Evolutionary conservation across 148 eudicot genomes (phyloP), one percentile per base, ranked within the genome.

Genomic region (Cornus suecica): DNA sequence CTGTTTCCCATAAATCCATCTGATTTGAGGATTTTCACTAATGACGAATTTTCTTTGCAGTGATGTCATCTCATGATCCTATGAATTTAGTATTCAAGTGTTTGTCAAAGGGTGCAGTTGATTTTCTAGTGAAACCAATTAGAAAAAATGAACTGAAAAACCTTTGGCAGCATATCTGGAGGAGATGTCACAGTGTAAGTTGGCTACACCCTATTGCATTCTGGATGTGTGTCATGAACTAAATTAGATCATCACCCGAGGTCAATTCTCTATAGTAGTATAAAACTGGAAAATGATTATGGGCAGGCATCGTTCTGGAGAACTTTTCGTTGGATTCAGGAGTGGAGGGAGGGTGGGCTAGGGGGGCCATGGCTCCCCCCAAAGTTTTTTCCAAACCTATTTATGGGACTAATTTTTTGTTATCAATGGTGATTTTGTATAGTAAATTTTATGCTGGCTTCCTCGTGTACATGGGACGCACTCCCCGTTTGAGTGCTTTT

Each of bases 161-260:
- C 66, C 86, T 89, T 64, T 89, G 92, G 92, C 92, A 86, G 74
- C 92, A 89, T 77, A 87, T 89, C 31, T 89, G 92, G 92, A 87
- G 77, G 77, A 81, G 84, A 52, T 77, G 80, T 45, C 80, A 77
- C 32, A 77, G 80, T 64, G 75, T 77, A 70, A 70, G 80, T 70
- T 77, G 27, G 45, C 25, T 52, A 31, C 28, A 54, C 34, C 69
- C 26, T 29, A 20, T 52, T 74, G 37, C 63, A 18, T 34, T 65
- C 27, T 72, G 10, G 42, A 26, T 34, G 25, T 63, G 32, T 76
- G 23, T 69, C 61, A 64, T 60, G 41, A 34, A 70, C 10, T 29
- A 26, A 37, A 31, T 32, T 68, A 58, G 68, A 68, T 32, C 10
- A 4, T 68, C 42, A 37, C 16, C 27, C 23, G 45, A 41, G 56